Percentiles rank a stretch among this genome's conserved stretches.
These are phyloP conservation scores for Pythium chondricola DNA, from an alignment of 352 stramenopile species.

Conservation along the genomic window DNA sequence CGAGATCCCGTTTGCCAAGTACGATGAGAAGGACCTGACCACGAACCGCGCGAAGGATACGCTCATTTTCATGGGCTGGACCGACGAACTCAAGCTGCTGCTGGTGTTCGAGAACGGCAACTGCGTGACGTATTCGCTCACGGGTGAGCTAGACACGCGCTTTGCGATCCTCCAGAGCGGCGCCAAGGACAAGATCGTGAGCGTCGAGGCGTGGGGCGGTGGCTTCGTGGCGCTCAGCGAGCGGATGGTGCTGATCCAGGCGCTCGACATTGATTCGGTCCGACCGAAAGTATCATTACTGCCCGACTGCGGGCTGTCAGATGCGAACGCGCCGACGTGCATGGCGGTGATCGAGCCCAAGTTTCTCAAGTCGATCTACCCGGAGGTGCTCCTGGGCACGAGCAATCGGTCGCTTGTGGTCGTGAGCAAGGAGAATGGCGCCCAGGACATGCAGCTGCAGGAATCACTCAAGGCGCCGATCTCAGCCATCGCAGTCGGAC, in stretches of 20 bases:
- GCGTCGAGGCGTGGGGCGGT: conserved; percentile 64
- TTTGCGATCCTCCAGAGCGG: conserved; percentile 58
- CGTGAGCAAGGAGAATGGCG: conserved; percentile 60
- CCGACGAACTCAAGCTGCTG: conserved; percentile 72
- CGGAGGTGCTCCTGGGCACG: conserved; percentile 92
- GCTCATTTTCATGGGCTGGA: conserved; percentile 74
- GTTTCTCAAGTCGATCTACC: conserved; percentile 87
- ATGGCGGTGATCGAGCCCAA: conserved; percentile 91
- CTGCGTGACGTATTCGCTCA: conserved; percentile 65
- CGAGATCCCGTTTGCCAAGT: conserved; percentile 54
- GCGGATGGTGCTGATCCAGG: conserved; percentile 78
- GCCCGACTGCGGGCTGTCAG: conserved; percentile 64
- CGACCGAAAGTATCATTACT: conserved; percentile 69
- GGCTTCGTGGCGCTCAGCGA: conserved; percentile 75
- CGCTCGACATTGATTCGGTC: conserved; percentile 74
- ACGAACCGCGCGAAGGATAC: conserved; percentile 30
- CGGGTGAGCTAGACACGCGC: conserved; percentile 64
- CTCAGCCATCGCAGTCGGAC: conserved; percentile 89
- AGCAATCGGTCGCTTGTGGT: conserved; percentile 87
- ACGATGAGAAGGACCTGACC: conserved; percentile 50
- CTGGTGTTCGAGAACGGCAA: conserved; percentile 72
- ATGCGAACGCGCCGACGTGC: conserved; percentile 70
- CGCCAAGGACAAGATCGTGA: conserved; percentile 75
- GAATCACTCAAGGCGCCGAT: conserved; percentile 84
- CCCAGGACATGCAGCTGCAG: conserved; percentile 80